phyloP scores from a whole-genome alignment of 2,329 filamentous ascomycete species.

The Hymenoscyphus infarciens region DNA sequence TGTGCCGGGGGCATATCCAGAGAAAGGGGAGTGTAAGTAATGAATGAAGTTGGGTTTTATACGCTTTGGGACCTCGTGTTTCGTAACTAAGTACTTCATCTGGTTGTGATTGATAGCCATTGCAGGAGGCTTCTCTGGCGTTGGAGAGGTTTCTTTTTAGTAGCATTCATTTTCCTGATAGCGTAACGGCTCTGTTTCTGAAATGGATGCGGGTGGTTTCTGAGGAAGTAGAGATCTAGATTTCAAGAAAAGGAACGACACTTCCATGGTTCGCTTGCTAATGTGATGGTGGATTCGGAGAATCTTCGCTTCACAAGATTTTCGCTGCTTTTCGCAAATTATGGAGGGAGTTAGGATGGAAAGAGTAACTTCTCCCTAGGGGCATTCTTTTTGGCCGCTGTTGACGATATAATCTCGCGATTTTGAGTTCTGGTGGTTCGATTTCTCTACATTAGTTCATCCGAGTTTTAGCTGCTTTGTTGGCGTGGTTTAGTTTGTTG shows the following conservation, averaged over 20 bases:
- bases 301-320: not conserved
- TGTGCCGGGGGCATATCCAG: not conserved
- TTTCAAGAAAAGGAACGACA: not conserved
- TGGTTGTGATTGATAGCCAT: conserved; percentile 2
- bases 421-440: conserved; percentile 2
- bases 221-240: not conserved
- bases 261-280: conserved; percentile 1
- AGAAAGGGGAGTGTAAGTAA: not conserved
- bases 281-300: conserved; percentile 1
- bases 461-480: not conserved
- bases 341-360: not conserved
- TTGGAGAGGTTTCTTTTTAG: not conserved
- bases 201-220: not conserved
- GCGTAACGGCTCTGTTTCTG: not conserved
- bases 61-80: not conserved
- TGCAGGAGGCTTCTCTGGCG: not conserved
- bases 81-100: not conserved
- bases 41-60: not conserved
- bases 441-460: not conserved
- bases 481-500: not conserved
- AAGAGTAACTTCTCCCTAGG: not conserved
- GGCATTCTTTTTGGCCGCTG: not conserved
- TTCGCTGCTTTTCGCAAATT: conserved; percentile 1
- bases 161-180: not conserved
- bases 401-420: not conserved